Percentiles rank a stretch among this genome's conserved stretches.
These are phyloP conservation scores for Rutstroemia sydowiana DNA, from an alignment of 2,329 filamentous ascomycete species.

Conservation along the genomic window DNA sequence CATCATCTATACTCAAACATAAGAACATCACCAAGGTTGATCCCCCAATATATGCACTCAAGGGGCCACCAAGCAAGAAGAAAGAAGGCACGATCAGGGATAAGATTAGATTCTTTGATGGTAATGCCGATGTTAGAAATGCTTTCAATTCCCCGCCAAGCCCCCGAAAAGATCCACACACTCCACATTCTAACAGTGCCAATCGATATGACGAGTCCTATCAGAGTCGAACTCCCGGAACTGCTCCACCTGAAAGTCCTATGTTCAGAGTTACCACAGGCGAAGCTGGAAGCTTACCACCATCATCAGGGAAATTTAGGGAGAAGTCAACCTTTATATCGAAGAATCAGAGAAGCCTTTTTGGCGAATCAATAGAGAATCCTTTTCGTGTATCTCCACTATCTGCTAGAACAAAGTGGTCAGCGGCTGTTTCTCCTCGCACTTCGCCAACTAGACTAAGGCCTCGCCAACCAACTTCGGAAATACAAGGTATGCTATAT, in stretches of 20 bases:
- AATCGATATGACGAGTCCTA: not conserved
- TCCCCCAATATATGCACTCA: not conserved
- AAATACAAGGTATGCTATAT: not conserved
- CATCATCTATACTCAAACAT: not conserved
- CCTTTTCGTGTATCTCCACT: constrained; percentile 1
- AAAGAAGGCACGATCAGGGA: constrained; percentile 17
- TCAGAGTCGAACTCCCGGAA: not conserved
- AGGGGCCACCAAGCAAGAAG: constrained; percentile 7
- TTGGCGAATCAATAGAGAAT: constrained; percentile 9
- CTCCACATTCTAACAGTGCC: not conserved
- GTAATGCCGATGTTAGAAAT: constrained; percentile 12
- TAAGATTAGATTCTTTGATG: constrained; percentile 23
- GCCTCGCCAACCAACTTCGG: not conserved
- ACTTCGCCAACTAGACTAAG: not conserved
- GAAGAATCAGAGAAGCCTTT: constrained; percentile 7
- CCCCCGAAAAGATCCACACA: not conserved
- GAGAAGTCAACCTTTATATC: not conserved
- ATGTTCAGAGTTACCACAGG: not conserved
- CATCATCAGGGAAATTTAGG: not conserved
- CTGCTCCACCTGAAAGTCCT: not conserved
- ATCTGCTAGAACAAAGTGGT: not conserved
- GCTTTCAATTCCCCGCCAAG: not conserved
- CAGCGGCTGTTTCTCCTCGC: not conserved
- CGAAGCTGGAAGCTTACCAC: not conserved
- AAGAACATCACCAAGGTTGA: not conserved